Percentiles rank a stretch among this genome's conserved stretches.
Evolutionary conservation across 208 protist genomes (phyloP).

Genomic region (Crithidia acanthocephali): DNA sequence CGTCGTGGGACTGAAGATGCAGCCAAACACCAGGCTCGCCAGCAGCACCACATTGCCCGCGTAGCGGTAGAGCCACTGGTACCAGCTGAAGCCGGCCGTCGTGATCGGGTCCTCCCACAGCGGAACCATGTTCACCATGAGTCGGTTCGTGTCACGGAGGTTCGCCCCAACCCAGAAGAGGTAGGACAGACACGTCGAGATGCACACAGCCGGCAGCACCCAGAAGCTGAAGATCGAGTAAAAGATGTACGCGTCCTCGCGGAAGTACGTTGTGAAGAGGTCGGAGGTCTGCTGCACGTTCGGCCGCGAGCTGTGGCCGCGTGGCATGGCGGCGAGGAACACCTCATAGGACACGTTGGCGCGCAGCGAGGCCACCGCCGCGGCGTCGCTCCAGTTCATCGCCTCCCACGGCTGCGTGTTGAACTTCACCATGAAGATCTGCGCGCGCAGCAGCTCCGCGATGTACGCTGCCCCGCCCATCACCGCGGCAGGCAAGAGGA

Average conservation of each 20-base stretch:
- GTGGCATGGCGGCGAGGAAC: conserved; percentile 32
- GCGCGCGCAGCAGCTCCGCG: conserved; percentile 66
- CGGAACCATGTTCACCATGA: conserved; percentile 60
- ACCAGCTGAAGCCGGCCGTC: conserved; percentile 47
- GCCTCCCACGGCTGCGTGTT: conserved; percentile 18
- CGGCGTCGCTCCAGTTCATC: conserved; percentile 30
- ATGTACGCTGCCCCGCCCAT: conserved; percentile 51
- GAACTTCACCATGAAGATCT: conserved; percentile 61
- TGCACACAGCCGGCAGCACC: conserved; percentile 58
- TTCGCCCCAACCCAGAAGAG: conserved; percentile 64
- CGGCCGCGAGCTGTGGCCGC: conserved; percentile 31
- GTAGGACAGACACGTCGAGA: conserved; percentile 60
- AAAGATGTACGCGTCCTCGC: conserved; percentile 58
- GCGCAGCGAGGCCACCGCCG: conserved; percentile 15
- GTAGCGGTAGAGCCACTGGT: conserved; percentile 47
- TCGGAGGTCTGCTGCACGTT: conserved; percentile 45
- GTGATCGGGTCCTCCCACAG: conserved; percentile 77
- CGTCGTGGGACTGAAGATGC: conserved; percentile 61
- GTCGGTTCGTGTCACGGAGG: conserved; percentile 51
- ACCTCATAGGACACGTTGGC: conserved; percentile 41
- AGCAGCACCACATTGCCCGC: conserved; percentile 53
- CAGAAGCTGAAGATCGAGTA: conserved; percentile 70
- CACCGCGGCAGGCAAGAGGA: conserved; percentile 59
- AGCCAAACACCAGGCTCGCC: conserved; percentile 56
- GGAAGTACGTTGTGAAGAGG: conserved; percentile 65